Percentiles rank a stretch among this genome's conserved stretches.
phyloP scores from a whole-genome alignment of 2,329 filamentous ascomycete genomes.

The Penicillium frequentans region DNA sequence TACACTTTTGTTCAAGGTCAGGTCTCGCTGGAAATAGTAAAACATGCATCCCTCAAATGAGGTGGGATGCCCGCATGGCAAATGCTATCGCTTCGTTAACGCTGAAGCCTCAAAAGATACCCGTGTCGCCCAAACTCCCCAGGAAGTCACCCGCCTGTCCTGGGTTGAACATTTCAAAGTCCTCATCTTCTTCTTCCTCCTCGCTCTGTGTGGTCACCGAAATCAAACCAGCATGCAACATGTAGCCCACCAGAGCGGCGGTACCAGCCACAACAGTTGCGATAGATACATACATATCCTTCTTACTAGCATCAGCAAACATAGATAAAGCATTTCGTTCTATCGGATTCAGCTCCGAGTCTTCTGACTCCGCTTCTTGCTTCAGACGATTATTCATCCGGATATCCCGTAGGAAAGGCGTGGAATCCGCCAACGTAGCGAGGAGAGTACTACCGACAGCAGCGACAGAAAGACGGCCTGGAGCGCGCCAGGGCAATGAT shows the following conservation, averaged over 20 bases:
- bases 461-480: slow-evolving; percentile 31
- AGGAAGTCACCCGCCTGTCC: slow-evolving; percentile 2
- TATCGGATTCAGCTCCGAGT: slow-evolving; percentile 22
- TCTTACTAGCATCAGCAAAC: slow-evolving; percentile 27
- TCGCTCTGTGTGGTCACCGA: neutral
- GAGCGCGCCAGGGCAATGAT: slow-evolving; percentile 37
- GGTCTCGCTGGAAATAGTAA: slow-evolving; percentile 7
- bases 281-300: slow-evolving; percentile 38
- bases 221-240: slow-evolving; percentile 34
- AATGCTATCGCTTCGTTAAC: neutral
- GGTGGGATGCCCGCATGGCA: neutral
- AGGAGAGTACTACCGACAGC: slow-evolving; percentile 37
- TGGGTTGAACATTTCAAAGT: neutral
- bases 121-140: neutral
- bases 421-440: slow-evolving; percentile 36
- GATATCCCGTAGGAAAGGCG: slow-evolving; percentile 38
- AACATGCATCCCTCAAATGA: neutral
- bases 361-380: slow-evolving; percentile 28
- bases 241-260: slow-evolving; percentile 38
- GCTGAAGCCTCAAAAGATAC: neutral
- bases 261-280: slow-evolving; percentile 36
- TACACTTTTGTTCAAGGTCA: slow-evolving; percentile 7
- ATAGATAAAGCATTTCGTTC: slow-evolving; percentile 28
- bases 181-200: neutral
- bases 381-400: slow-evolving; percentile 40